These are phyloP conservation scores for Claviceps sp. DNA, from an alignment of 2,329 filamentous ascomycete species.

Conservation along the genomic window DNA sequence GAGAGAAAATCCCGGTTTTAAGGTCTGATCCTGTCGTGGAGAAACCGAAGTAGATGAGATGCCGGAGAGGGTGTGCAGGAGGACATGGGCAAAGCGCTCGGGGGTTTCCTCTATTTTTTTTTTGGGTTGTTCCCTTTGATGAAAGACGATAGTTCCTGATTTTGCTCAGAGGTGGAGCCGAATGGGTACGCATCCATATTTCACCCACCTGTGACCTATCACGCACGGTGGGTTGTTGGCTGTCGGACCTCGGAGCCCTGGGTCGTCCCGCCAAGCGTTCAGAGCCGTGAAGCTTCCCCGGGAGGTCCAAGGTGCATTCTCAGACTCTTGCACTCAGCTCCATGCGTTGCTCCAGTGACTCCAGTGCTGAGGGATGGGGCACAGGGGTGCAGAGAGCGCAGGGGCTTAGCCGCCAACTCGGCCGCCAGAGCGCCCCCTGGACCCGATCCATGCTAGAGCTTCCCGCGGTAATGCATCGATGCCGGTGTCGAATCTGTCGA, in stretches of 20 bases:
- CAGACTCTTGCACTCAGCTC: too few relatives aligned
- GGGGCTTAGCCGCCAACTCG: not conserved
- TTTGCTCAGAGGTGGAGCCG: slow-evolving; percentile 12
- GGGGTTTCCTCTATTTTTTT: slow-evolving; percentile 1
- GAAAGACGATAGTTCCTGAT: slow-evolving; percentile 7
- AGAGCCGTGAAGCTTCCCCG: not conserved
- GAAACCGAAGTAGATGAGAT: not conserved
- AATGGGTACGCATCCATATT: slow-evolving; percentile 3
- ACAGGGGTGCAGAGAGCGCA: too few relatives aligned
- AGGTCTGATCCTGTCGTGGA: slow-evolving; percentile 1
- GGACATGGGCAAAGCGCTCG: slow-evolving; percentile 5
- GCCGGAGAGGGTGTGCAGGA: slow-evolving; percentile 1
- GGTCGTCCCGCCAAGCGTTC: not conserved
- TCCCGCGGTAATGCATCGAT: not conserved
- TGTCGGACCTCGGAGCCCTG: not conserved
- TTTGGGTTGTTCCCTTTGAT: slow-evolving; percentile 8
- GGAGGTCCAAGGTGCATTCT: not conserved
- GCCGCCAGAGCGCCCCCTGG: not conserved
- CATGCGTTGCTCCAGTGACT: too few relatives aligned
- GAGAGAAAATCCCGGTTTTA: not conserved
- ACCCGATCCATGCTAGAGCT: not conserved
- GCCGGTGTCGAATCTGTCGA: too few relatives aligned
- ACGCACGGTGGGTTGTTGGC: not conserved
- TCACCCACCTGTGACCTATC: not conserved
- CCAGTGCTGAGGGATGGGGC: too few relatives aligned